Percentiles rank a stretch among this genome's conserved stretches.
phyloP scores from a whole-genome alignment of 352 stramenopile genomes.

The Phytophthora sp. region DNA sequence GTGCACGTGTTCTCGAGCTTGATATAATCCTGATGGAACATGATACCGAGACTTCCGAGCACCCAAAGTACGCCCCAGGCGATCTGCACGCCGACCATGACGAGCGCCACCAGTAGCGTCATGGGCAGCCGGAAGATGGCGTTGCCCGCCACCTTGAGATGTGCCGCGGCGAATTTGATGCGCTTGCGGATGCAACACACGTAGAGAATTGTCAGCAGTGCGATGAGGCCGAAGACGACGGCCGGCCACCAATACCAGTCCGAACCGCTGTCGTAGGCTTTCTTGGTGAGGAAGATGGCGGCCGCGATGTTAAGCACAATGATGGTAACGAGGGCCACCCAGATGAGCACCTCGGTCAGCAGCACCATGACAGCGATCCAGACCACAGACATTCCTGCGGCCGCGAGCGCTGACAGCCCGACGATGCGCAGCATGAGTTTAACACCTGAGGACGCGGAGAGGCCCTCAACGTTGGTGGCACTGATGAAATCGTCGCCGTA shows the following conservation, averaged over 20 bases:
- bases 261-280: constrained; percentile 59
- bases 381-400: constrained; percentile 68
- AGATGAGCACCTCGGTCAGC: constrained; percentile 67
- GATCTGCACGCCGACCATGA: constrained; percentile 88
- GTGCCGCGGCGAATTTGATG: constrained; percentile 93
- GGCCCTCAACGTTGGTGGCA: constrained; percentile 46
- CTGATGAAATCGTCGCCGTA: constrained; percentile 74
- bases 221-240: constrained; percentile 57
- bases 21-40: constrained; percentile 81
- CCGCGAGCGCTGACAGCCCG: constrained; percentile 51
- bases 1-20: constrained; percentile 60
- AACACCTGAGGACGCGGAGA: constrained; percentile 52
- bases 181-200: constrained; percentile 75
- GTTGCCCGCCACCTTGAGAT: constrained; percentile 88
- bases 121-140: constrained; percentile 89
- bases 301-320: constrained; percentile 52
- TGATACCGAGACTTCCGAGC: constrained; percentile 79
- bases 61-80: constrained; percentile 89
- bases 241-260: constrained; percentile 77
- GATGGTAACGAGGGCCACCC: constrained; percentile 38
- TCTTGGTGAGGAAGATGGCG: constrained; percentile 72
- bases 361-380: constrained; percentile 86
- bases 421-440: constrained; percentile 67
- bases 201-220: constrained; percentile 65
- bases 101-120: constrained; percentile 80